phyloP scores from a whole-genome alignment of 768 basidiomycete genomes.

The Leccinum broughii region DNA sequence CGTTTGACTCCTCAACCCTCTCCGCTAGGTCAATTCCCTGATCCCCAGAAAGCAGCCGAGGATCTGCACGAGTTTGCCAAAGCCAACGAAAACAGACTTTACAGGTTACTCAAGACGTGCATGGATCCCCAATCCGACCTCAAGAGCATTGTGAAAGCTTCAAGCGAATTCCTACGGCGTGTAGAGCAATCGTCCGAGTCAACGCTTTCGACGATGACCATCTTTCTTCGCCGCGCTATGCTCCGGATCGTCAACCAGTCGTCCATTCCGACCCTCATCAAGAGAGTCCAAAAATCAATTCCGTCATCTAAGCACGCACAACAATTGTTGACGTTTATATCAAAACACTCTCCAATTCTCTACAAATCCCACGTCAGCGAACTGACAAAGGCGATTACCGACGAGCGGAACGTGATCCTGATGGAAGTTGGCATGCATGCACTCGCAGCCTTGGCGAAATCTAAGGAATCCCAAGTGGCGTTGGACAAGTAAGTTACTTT shows the following conservation, averaged over 20 bases:
- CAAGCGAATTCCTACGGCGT: constrained; percentile 78
- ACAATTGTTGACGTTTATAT: constrained; percentile 55
- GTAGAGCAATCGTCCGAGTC: constrained; percentile 68
- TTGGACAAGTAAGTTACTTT: constrained; percentile 62
- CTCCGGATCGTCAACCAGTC: constrained; percentile 83
- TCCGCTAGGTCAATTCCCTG: constrained; percentile 53
- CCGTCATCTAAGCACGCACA: constrained; percentile 47
- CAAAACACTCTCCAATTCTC: constrained; percentile 75
- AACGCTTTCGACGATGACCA: constrained; percentile 65
- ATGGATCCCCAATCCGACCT: constrained; percentile 85
- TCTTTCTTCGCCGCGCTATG: constrained; percentile 66
- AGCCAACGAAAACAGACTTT: constrained; percentile 81
- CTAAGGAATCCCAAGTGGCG: constrained; percentile 56
- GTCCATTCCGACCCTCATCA: constrained; percentile 78
- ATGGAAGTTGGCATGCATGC: constrained; percentile 76
- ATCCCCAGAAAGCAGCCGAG: constrained; percentile 71
- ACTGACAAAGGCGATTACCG: constrained; percentile 69
- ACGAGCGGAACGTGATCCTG: constrained; percentile 54
- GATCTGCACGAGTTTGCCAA: constrained; percentile 85
- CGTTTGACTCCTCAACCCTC: constrained; percentile 1
- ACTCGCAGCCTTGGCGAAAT: constrained; percentile 63
- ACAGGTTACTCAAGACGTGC: constrained; percentile 79
- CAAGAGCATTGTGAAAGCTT: constrained; percentile 74
- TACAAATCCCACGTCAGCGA: constrained; percentile 75
- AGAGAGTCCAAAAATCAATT: constrained; percentile 55